Percentiles rank a stretch among this genome's conserved stretches.
phyloP scores from a whole-genome alignment of 441 rosid species.

The Sinapis alba region DNA sequence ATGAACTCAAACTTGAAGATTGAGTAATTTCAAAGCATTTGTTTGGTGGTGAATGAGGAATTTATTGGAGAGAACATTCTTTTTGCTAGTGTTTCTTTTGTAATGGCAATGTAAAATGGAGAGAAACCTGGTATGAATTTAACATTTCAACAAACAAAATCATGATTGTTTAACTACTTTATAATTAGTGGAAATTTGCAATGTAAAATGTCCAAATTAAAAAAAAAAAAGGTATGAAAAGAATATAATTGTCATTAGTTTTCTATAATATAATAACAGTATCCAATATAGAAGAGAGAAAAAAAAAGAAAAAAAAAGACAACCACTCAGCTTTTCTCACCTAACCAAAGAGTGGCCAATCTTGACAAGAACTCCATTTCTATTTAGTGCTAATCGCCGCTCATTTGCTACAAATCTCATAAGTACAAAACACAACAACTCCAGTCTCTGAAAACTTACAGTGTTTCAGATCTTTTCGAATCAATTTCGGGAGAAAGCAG shows the following conservation, averaged over 20 bases:
- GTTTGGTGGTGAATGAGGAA: slow-evolving; percentile 13
- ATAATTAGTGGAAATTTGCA: not conserved
- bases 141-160: not conserved
- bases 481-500: not conserved
- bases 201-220: not conserved
- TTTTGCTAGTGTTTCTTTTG: not conserved
- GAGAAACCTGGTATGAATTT: not conserved
- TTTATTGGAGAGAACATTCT: not conserved
- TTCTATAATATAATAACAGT: not conserved
- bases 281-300: not conserved
- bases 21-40: slow-evolving; percentile 5
- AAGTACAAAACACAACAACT: slow-evolving; percentile 1
- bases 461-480: slow-evolving; percentile 15
- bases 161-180: not conserved
- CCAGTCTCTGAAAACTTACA: not conserved
- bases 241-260: not conserved
- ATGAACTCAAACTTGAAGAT: slow-evolving; percentile 9
- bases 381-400: slow-evolving; percentile 32
- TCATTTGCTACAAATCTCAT: slow-evolving; percentile 13
- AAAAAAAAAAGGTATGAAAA: slow-evolving; percentile 1
- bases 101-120: not conserved
- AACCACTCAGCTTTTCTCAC: slow-evolving; percentile 26
- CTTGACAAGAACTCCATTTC: slow-evolving; percentile 18
- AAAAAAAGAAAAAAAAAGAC: not conserved
- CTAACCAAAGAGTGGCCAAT: slow-evolving; percentile 37